Evolutionary conservation across 2,329 filamentous ascomycete genomes (phyloP).

Genomic region (Fusarium coffeatum): DNA sequence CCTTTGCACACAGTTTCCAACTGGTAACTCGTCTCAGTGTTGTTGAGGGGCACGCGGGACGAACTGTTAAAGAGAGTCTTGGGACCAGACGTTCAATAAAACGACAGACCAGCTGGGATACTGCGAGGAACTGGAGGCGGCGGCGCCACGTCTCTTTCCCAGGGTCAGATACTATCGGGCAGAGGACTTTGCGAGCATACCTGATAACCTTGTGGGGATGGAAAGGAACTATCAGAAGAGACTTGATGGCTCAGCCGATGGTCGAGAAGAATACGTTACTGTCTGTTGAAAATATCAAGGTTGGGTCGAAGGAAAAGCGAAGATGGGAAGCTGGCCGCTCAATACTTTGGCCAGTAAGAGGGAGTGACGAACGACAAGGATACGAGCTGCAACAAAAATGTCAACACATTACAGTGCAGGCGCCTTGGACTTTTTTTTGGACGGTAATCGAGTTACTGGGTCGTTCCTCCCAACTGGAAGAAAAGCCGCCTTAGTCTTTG

Average conservation of each 20-base stretch:
- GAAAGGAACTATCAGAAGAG: neutral
- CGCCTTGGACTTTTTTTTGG: neutral
- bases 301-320: neutral
- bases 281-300: neutral
- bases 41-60: neutral
- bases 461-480: neutral
- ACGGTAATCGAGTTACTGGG: neutral
- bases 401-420: neutral
- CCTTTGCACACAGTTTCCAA: neutral
- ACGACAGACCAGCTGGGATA: no score
- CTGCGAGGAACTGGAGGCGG: neutral
- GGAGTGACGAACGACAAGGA: conserved; percentile 6
- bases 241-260: neutral
- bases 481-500: conserved; percentile 1
- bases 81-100: neutral
- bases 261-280: neutral
- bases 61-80: neutral
- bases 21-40: neutral
- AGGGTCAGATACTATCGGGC: neutral
- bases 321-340: neutral
- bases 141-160: neutral
- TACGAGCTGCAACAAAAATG: conserved; percentile 4
- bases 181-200: neutral
- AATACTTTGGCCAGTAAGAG: conserved; percentile 6
- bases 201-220: neutral